Conservation (phyloP, 2,329 filamentous ascomycete genomes). For the Epichloe baconii region DNA sequence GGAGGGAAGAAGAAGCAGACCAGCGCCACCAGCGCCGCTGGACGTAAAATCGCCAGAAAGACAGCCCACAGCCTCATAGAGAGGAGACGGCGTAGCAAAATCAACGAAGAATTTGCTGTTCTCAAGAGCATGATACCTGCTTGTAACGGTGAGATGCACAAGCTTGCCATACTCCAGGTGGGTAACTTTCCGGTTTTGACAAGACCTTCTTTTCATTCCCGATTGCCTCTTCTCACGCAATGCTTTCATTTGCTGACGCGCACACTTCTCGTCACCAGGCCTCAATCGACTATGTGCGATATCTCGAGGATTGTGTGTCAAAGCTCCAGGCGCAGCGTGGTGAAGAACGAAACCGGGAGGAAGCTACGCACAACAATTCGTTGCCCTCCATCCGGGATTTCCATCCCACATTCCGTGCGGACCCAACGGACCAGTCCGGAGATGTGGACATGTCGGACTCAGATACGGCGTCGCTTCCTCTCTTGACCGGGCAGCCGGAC, state of each 20-base stretch:
- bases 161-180: slow-evolving; percentile 87
- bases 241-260: background rate
- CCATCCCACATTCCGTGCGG: slow-evolving; percentile 27
- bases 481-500: slow-evolving; percentile 19
- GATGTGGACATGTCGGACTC: slow-evolving; percentile 52
- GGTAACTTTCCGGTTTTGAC: slow-evolving; percentile 12
- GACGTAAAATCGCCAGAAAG: slow-evolving; percentile 89
- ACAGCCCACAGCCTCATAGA: slow-evolving; percentile 95
- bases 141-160: slow-evolving; percentile 96
- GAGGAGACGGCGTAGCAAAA: slow-evolving; percentile 78
- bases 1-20: slow-evolving; percentile 63
- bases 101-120: slow-evolving; percentile 96
- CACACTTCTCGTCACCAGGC: slow-evolving; percentile 40
- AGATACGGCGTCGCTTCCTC: slow-evolving; percentile 34
- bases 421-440: slow-evolving; percentile 14
- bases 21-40: slow-evolving; percentile 65
- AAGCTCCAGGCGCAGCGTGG: slow-evolving; percentile 56
- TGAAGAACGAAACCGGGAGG: slow-evolving; percentile 16
- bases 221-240: background rate
- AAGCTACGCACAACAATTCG: slow-evolving; percentile 16
- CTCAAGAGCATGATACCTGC: slow-evolving; percentile 93
- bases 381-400: slow-evolving; percentile 26
- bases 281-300: slow-evolving; percentile 90
- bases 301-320: slow-evolving; percentile 76
- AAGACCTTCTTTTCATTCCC: background rate